Evolutionary conservation across 345 rosid species (phyloP), one percentile per base, ranked within the genome.

Genomic region (Brassica incana): DNA sequence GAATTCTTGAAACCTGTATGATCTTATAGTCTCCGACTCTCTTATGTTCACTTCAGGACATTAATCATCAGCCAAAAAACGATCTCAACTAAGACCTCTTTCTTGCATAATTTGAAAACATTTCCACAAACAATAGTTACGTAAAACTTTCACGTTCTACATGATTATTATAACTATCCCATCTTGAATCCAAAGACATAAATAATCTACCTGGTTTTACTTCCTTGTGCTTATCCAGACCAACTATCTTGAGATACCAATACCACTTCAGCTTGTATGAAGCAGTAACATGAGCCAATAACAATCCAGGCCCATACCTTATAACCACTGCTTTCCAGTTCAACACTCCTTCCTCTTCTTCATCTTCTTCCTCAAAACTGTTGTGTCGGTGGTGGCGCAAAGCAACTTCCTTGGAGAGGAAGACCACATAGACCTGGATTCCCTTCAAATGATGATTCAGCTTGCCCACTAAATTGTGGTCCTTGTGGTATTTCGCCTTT

Each of bases 391-490:
- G 71, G 52, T 50, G 77, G 35, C 2, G 5, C 1, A 0, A 12
- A 60, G 33, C 80, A 77, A 14, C 8, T 77, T 32, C 30, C 6
- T 0, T 76, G 0, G 0, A 68, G 33, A 68, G 74, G 80, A 60
- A 69, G 69, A 60, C 80, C 80, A 76, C 80, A 68, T 15, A 60
- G 74, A 32, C 74, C 62, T 30, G 23, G 23, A 43, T 68, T 76
- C 48, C 68, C 69, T 43, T 76, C 73, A 14, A 76, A 76, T 23
- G 67, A 64, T 5, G 67, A 64, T 64, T 32, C 32, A 64, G 67
- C 12, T 7, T 64, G 67, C 23, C 67, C 12, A 14, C 7, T 64
- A 5, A 64, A 32, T 2, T 64, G 67, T 32, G 67, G n/a, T 64
- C 23, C 43, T 32, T 32, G 67, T 64, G 67, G 67, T n/a, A 64